Evolutionary conservation across 2,329 filamentous ascomycete species (phyloP).

Genomic region (Acephala macrosclerotiorum): DNA sequence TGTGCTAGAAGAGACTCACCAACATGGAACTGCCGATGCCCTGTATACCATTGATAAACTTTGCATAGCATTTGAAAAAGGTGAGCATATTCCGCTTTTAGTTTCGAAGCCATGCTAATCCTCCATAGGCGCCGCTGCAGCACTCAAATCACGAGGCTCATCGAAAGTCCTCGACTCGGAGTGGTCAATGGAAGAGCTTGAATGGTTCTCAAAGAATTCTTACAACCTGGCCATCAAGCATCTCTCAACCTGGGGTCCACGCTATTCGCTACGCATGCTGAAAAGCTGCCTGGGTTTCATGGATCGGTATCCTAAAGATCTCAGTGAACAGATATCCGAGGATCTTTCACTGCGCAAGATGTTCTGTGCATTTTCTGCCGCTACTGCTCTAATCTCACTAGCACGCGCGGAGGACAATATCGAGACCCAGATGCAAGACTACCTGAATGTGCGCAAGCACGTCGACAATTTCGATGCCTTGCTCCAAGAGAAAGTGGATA

Average conservation of each 20-base stretch:
- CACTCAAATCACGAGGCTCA: constrained; percentile 51
- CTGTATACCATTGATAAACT: constrained; percentile 53
- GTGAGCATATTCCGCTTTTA: constrained; percentile 40
- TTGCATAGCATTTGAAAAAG: constrained; percentile 60
- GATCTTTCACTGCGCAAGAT: constrained; percentile 67
- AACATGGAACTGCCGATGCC: background rate
- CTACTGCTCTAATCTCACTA: constrained; percentile 57
- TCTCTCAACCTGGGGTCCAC: constrained; percentile 61
- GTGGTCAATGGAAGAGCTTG: constrained; percentile 71
- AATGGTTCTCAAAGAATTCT: constrained; percentile 85
- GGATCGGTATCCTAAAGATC: constrained; percentile 56
- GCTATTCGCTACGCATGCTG: constrained; percentile 63
- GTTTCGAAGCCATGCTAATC: background rate
- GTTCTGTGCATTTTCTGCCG: constrained; percentile 74
- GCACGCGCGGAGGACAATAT: constrained; percentile 59
- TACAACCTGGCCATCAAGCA: constrained; percentile 79
- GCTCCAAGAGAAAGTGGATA: constrained; percentile 49
- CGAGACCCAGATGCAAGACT: constrained; percentile 64
- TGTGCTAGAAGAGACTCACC: constrained; percentile 46
- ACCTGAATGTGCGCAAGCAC: constrained; percentile 66
- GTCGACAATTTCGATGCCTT: constrained; percentile 62
- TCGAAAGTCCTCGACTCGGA: constrained; percentile 38
- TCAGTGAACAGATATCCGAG: constrained; percentile 48
- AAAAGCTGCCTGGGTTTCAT: constrained; percentile 59
- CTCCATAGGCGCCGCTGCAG: constrained; percentile 41